phyloP scores from a whole-genome alignment of 441 rosid species.

The Geranium incanum region DNA sequence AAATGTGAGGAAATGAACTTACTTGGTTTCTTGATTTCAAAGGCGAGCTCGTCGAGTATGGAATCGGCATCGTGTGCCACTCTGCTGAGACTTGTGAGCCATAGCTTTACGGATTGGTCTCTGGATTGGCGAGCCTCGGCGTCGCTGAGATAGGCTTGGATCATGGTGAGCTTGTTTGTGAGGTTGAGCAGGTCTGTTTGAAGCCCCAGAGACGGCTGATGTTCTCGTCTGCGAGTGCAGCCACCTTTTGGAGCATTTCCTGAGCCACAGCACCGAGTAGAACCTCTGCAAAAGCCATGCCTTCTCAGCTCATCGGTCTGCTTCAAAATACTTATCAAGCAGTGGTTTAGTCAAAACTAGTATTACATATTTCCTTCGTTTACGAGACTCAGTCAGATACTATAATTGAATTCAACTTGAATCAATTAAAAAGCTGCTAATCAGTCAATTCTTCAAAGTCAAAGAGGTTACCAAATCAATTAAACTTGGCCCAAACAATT shows the following conservation, averaged over 20 bases:
- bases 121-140: constrained; percentile 14
- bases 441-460: too few relatives aligned
- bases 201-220: not conserved
- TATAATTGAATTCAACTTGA: too few relatives aligned
- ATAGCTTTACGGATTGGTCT: constrained; percentile 1
- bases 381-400: too few relatives aligned
- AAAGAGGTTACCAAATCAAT: too few relatives aligned
- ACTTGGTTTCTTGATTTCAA: not conserved
- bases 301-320: not conserved
- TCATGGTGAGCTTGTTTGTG: not conserved
- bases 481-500: too few relatives aligned
- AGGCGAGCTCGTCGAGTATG: not conserved
- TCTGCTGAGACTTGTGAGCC: constrained; percentile 3
- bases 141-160: not conserved
- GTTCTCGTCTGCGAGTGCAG: not conserved
- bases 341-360: too few relatives aligned
- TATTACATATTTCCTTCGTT: too few relatives aligned
- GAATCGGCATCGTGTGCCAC: constrained; percentile 3
- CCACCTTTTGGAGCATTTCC: constrained; percentile 3
- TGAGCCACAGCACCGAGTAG: not conserved
- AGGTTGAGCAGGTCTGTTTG: constrained; percentile 3
- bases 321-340: too few relatives aligned
- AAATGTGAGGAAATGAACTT: not conserved
- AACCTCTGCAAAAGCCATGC: constrained; percentile 3
- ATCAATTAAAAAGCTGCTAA: too few relatives aligned